These are phyloP conservation scores for Triticum timopheevii DNA, from an alignment of 176 grass and related monocot species.

Conservation along the genomic window DNA sequence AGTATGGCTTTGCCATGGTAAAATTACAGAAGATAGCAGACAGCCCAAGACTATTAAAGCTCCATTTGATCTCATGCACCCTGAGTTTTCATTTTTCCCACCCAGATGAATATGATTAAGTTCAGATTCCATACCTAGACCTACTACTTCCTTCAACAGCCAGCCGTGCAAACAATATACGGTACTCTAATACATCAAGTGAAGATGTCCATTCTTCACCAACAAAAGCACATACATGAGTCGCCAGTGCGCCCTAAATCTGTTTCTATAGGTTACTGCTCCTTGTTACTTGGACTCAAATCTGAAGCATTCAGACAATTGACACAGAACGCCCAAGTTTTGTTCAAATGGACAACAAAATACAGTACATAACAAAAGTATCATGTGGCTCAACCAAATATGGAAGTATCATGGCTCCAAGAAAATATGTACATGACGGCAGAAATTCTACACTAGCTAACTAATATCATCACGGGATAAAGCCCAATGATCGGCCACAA, in stretches of 20 bases:
- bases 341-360: background rate
- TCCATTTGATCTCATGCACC: background rate
- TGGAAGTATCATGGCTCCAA: background rate
- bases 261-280: background rate
- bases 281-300: background rate
- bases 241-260: background rate
- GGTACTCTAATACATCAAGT: background rate
- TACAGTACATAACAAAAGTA: background rate
- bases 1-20: background rate
- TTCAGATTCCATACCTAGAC: background rate
- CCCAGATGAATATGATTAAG: background rate
- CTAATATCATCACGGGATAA: background rate
- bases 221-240: background rate
- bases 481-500: background rate
- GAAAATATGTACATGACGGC: background rate
- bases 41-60: background rate
- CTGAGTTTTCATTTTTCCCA: background rate
- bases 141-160: background rate
- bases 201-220: background rate
- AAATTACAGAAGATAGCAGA: background rate
- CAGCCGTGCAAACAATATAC: background rate
- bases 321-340: background rate
- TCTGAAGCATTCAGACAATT: background rate
- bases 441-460: background rate
- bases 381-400: background rate